Evolutionary conservation across 768 basidiomycete genomes (phyloP), one percentile per base, ranked within the genome.

Genomic region (Dictyophora rubrovolvata): DNA sequence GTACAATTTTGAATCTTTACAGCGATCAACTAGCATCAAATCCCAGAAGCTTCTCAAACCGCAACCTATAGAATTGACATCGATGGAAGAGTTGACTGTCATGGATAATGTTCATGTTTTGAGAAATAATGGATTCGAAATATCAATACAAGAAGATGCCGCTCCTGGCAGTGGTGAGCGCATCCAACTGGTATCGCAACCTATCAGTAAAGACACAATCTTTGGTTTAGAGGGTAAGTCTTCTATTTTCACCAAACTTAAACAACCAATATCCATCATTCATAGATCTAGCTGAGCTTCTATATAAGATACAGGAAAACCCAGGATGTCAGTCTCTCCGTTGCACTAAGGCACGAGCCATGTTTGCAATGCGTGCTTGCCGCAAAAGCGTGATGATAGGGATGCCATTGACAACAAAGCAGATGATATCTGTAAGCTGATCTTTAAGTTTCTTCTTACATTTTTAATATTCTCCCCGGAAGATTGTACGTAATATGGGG

Each of bases 281-380:
- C 35, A 21, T 66, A 95, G 94, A 98, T 70, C 75, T 98, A 17
- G 94, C 95, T 70, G 96, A 98, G 66, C 77, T 99, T 9, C 79
- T 99, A 21, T 84, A 94, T 64, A 73, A 95, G 14, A 77, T 99
- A 73, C 82, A 82, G 37, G 89, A 94, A 65, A 76, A 79, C 8
- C 85, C 92, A 0, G 70, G 76, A 0, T 89, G 90, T 1, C 82
- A 86, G 65, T 88, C 92, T 81, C 89, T 96, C 0, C 79, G 96
- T 20, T 96, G 93, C 67, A 87, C 87, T 16, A 98, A 98, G 70
- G 92, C 89, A 16, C 80, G 93, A 16, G 78, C 85, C 5, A 97
- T 99, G 94, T 97, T 99, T 67, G 96, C 96, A 0, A 89, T 86
- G 80, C 81, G 94, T 36, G 96, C 96, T 0, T 99, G 96, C 71